phyloP scores from a whole-genome alignment of 1,284 basidiomycete species.

The Ustilago curta region DNA sequence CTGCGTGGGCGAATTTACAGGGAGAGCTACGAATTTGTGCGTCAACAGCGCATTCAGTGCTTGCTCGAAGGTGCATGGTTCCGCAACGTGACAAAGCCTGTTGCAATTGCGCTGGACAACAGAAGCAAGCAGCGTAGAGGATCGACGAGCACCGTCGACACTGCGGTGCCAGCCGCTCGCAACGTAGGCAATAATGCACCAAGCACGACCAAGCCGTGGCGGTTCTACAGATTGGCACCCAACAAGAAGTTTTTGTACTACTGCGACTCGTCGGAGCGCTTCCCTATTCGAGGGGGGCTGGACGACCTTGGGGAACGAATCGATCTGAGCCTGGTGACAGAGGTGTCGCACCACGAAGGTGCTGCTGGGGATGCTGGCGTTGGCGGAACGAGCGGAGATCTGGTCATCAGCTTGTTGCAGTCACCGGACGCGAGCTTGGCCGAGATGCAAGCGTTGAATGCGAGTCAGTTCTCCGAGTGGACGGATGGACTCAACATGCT shows the following conservation, averaged over 20 bases:
- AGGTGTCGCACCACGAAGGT: slow-evolving; percentile 32
- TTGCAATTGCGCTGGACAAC: neutral
- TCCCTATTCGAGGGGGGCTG: slow-evolving; percentile 80
- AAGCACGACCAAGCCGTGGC: slow-evolving; percentile 51
- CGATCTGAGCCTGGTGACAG: slow-evolving; percentile 67
- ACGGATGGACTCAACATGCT: slow-evolving; percentile 90
- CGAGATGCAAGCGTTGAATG: slow-evolving; percentile 86
- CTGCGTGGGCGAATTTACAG: slow-evolving; percentile 86
- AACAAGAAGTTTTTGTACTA: slow-evolving; percentile 84
- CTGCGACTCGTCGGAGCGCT: slow-evolving; percentile 81
- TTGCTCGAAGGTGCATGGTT: slow-evolving; percentile 92
- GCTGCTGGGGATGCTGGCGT: slow-evolving; percentile 10
- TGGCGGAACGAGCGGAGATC: slow-evolving; percentile 7
- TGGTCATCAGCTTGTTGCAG: slow-evolving; percentile 55
- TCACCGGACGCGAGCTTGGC: slow-evolving; percentile 74
- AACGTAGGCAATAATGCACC: slow-evolving; percentile 7
- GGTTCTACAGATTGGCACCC: slow-evolving; percentile 70
- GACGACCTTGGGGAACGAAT: slow-evolving; percentile 84
- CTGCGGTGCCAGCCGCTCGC: slow-evolving; percentile 16
- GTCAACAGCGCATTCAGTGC: slow-evolving; percentile 89
- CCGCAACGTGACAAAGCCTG: slow-evolving; percentile 72
- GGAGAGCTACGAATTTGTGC: slow-evolving; percentile 91
- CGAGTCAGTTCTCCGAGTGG: slow-evolving; percentile 92
- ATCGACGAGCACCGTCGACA: slow-evolving; percentile 41
- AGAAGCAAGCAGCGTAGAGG: slow-evolving; percentile 14